These are phyloP conservation scores for Polytrichum formosum DNA, from an alignment of 225 moss, liverwort and hornwort genomes.

Conservation along the genomic window DNA sequence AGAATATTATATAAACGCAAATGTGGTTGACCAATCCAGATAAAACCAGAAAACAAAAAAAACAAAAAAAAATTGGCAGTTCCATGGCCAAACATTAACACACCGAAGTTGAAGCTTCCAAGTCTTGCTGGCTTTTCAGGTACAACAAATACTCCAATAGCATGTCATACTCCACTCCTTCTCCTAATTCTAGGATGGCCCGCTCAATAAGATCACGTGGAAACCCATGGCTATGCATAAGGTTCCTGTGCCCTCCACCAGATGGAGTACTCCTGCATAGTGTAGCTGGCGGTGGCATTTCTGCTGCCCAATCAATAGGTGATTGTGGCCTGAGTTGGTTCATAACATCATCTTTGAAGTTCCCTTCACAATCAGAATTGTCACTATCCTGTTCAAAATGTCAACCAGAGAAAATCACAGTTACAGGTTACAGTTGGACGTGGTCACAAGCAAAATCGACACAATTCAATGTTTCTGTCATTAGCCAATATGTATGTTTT, in stretches of 20 bases:
- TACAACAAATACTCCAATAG: conserved; percentile 44
- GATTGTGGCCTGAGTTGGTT: not conserved
- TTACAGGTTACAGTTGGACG: too few relatives aligned
- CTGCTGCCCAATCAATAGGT: conserved; percentile 11
- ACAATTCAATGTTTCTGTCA: too few relatives aligned
- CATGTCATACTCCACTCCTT: conserved; percentile 36
- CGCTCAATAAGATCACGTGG: conserved; percentile 23
- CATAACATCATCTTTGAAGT: not conserved
- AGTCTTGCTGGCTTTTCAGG: conserved; percentile 23
- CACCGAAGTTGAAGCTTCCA: conserved; percentile 34
- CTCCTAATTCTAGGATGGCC: conserved; percentile 34
- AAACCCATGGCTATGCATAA: conserved; percentile 37
- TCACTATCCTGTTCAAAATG: not conserved
- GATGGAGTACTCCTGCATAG: conserved; percentile 20
- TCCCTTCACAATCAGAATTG: conserved; percentile 14
- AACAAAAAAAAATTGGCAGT: too few relatives aligned
- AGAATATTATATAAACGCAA: too few relatives aligned
- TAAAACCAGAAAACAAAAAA: too few relatives aligned
- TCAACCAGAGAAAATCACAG: not conserved
- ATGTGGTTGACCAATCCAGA: too few relatives aligned
- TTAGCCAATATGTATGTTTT: too few relatives aligned
- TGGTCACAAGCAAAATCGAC: too few relatives aligned
- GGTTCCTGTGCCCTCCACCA: conserved; percentile 22
- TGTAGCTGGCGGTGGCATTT: not conserved
- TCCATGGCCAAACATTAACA: not conserved